Percentiles rank a stretch among this genome's conserved stretches.
phyloP scores from a whole-genome alignment of 2,329 filamentous ascomycete genomes.

The Monilinia fructigena region DNA sequence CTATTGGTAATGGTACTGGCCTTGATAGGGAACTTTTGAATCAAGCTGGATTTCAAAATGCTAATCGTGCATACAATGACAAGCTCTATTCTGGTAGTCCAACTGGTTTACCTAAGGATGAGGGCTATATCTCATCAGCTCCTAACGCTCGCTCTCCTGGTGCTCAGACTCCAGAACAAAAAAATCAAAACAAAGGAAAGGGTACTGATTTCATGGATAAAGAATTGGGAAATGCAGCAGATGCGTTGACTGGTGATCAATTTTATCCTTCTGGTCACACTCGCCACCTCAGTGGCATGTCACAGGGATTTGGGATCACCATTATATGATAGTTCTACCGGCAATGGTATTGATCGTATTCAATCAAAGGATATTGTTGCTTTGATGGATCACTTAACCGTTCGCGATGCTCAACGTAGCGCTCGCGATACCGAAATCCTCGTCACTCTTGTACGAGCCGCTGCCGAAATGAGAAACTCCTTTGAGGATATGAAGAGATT shows the following conservation, averaged over 20 bases:
- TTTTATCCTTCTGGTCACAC: conserved; percentile 61
- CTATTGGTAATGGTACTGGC: conserved; percentile 35
- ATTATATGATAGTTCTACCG: conserved; percentile 85
- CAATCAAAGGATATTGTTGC: conserved; percentile 96
- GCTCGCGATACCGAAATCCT: conserved; percentile 95
- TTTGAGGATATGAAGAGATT: conserved; percentile 95
- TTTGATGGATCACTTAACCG: conserved; percentile 97
- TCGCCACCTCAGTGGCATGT: conserved; percentile 81
- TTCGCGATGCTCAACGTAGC: conserved; percentile 93
- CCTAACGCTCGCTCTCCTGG: conserved; percentile 53
- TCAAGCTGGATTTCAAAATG: conserved; percentile 39
- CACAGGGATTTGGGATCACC: conserved; percentile 88
- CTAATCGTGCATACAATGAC: conserved; percentile 44
- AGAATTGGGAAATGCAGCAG: conserved; percentile 51
- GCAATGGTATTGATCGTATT: conserved; percentile 84
- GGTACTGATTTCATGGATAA: conserved; percentile 52
- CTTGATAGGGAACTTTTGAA: conserved; percentile 49
- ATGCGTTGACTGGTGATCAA: conserved; percentile 56
- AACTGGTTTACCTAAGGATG: conserved; percentile 66
- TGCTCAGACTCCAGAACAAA: conserved; percentile 48
- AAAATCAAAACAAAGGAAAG: conserved; percentile 42
- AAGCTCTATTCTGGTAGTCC: conserved; percentile 49
- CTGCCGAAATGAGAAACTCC: conserved; percentile 93
- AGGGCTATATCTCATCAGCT: conserved; percentile 85
- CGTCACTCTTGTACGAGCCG: conserved; percentile 87